Conservation (phyloP, 2,329 filamentous ascomycete species). For the Colletotrichum phormii region DNA sequence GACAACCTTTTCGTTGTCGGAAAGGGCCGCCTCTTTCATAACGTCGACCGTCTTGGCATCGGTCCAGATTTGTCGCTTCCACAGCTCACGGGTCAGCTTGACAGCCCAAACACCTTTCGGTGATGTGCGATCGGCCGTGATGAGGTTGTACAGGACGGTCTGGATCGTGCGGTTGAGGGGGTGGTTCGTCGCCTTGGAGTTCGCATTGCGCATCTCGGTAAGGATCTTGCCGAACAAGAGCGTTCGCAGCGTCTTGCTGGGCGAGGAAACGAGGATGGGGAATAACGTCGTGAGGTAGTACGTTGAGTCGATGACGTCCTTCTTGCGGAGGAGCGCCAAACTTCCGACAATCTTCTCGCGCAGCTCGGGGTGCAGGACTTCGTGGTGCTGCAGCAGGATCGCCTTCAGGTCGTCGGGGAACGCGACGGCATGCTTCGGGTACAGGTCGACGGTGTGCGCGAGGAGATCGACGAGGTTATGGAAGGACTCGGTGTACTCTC, state of each 20-base stretch:
- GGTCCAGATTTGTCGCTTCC: slow-evolving; percentile 96
- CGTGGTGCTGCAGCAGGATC: slow-evolving; percentile 85
- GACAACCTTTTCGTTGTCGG: slow-evolving; percentile 93
- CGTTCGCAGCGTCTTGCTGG: slow-evolving; percentile 87
- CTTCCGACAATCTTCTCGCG: slow-evolving; percentile 95
- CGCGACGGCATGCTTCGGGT: slow-evolving; percentile 79
- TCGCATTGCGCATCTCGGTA: slow-evolving; percentile 88
- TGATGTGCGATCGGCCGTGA: slow-evolving; percentile 86
- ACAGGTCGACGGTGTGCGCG: slow-evolving; percentile 93
- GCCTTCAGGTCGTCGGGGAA: slow-evolving; percentile 86
- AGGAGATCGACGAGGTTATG: slow-evolving; percentile 94
- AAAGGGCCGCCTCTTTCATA: slow-evolving; percentile 92
- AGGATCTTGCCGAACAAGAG: slow-evolving; percentile 91
- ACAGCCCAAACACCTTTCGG: slow-evolving; percentile 94
- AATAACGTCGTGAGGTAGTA: slow-evolving; percentile 91
- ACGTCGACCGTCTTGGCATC: slow-evolving; percentile 96
- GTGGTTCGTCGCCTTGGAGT: slow-evolving; percentile 90
- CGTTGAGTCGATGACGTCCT: slow-evolving; percentile 90
- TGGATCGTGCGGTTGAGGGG: slow-evolving; percentile 93
- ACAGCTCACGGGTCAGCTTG: slow-evolving; percentile 93
- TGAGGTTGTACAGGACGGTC: slow-evolving; percentile 90
- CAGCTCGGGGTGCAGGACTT: slow-evolving; percentile 83
- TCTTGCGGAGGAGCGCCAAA: slow-evolving; percentile 86
- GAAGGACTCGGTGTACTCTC: slow-evolving; percentile 84
- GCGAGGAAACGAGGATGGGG: slow-evolving; percentile 90